Conservation (phyloP, 2,329 filamentous ascomycete species). For the Aschersonia sp. region DNA sequence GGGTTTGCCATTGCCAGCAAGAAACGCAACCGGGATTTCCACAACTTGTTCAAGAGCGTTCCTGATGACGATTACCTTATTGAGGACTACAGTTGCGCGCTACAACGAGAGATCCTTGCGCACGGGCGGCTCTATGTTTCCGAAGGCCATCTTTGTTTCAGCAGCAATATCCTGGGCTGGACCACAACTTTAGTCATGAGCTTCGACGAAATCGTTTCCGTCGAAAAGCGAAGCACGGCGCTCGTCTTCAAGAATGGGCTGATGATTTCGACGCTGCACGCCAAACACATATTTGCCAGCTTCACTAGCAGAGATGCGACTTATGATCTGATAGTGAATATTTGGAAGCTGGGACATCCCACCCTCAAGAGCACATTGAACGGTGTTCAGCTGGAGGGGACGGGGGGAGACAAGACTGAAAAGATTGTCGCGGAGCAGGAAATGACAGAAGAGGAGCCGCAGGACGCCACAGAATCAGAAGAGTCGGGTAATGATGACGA, state of each 20-base stretch:
- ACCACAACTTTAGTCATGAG: slow-evolving; percentile 94
- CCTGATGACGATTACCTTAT: slow-evolving; percentile 97
- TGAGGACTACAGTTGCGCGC: slow-evolving; percentile 92
- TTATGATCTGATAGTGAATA: slow-evolving; percentile 92
- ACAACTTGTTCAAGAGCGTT: slow-evolving; percentile 85
- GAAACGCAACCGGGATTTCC: slow-evolving; percentile 91
- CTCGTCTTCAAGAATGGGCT: slow-evolving; percentile 94
- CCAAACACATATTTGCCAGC: slow-evolving; percentile 90
- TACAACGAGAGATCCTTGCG: slow-evolving; percentile 89
- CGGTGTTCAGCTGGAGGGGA: slow-evolving; percentile 68
- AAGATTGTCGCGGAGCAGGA: slow-evolving; percentile 46
- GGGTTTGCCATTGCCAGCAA: slow-evolving; percentile 94
- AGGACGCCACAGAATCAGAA: slow-evolving; percentile 41
- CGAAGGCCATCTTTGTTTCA: slow-evolving; percentile 95
- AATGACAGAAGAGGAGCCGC: slow-evolving; percentile 17
- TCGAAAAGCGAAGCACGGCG: slow-evolving; percentile 93
- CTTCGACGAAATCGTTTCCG: slow-evolving; percentile 92
- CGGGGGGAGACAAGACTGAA: slow-evolving; percentile 81
- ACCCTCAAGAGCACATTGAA: slow-evolving; percentile 83
- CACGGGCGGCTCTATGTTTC: slow-evolving; percentile 92
- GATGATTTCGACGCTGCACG: slow-evolving; percentile 89
- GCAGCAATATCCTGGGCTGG: slow-evolving; percentile 97
- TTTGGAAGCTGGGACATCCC: slow-evolving; percentile 95
- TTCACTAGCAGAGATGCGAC: slow-evolving; percentile 90
- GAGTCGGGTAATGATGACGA: slow-evolving; percentile 57